These are phyloP conservation scores for Diaporthe vaccinii DNA, from an alignment of 2,329 filamentous ascomycete species.

Conservation along the genomic window DNA sequence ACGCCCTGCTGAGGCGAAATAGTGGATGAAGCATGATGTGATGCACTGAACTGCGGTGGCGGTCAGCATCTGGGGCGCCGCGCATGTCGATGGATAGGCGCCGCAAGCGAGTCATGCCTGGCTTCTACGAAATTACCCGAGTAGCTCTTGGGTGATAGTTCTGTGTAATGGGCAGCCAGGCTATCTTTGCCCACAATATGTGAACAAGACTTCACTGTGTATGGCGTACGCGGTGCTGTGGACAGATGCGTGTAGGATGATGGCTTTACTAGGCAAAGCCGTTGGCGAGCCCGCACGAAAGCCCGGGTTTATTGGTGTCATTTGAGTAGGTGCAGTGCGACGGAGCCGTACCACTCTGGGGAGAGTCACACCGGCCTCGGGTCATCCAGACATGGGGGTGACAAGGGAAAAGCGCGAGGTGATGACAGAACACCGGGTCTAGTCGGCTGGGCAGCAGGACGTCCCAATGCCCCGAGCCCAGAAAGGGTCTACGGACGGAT, in stretches of 20 bases:
- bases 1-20: background rate
- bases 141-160: background rate
- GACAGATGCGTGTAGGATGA: background rate
- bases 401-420: slow-evolving; percentile 12
- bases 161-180: slow-evolving; percentile 10
- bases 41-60: slow-evolving; percentile 7
- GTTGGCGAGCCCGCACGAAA: background rate
- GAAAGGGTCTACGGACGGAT: slow-evolving; percentile 11
- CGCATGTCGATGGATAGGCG: background rate
- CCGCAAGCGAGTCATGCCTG: slow-evolving; percentile 16
- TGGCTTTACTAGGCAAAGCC: no score
- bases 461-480: slow-evolving; percentile 9
- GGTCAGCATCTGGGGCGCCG: slow-evolving; percentile 21
- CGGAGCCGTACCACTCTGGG: slow-evolving; percentile 10
- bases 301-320: background rate
- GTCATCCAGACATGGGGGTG: slow-evolving; percentile 25
- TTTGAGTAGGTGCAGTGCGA: background rate
- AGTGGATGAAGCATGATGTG: background rate
- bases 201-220: background rate
- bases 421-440: slow-evolving; percentile 16
- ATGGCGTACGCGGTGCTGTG: no score
- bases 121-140: slow-evolving; percentile 9
- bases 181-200: background rate
- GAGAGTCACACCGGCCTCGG: slow-evolving; percentile 20
- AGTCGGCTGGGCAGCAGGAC: slow-evolving; percentile 20